These are phyloP conservation scores for Sarocladiaceae sp. DNA, from an alignment of 2,329 filamentous ascomycete species.

Conservation along the genomic window DNA sequence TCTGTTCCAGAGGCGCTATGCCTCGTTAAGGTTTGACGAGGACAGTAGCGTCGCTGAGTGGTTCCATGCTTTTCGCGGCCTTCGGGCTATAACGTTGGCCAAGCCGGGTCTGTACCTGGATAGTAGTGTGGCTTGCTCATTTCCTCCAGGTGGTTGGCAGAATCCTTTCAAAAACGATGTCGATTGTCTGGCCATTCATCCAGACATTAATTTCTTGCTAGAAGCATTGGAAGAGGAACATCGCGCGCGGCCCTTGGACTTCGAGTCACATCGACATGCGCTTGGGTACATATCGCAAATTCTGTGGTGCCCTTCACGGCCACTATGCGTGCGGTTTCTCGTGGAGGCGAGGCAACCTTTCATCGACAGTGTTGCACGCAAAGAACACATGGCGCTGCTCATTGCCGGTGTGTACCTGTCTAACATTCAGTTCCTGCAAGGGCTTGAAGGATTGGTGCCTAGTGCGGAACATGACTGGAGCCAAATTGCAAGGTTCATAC, in stretches of 20 bases:
- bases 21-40: background rate
- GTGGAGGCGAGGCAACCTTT: slow-evolving; percentile 1
- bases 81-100: background rate
- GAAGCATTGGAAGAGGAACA: background rate
- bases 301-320: background rate
- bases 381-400: background rate
- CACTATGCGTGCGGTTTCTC: background rate
- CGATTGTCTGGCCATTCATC: background rate
- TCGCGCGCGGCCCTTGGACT: background rate
- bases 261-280: background rate
- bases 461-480: slow-evolving; percentile 1
- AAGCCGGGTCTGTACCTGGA: background rate
- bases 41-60: background rate
- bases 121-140: background rate
- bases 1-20: background rate
- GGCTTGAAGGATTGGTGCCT: background rate
- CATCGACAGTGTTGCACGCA: background rate
- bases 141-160: background rate
- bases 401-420: background rate
- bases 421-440: background rate
- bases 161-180: background rate
- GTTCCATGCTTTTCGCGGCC: background rate
- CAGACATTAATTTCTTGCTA: background rate
- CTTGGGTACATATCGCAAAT: background rate
- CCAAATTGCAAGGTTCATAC: background rate